A percentile compares a stretch with the other conserved stretches of the same genome.
phyloP scores from a whole-genome alignment of 352 stramenopile genomes.

The Nothophytophthora sp. region DNA sequence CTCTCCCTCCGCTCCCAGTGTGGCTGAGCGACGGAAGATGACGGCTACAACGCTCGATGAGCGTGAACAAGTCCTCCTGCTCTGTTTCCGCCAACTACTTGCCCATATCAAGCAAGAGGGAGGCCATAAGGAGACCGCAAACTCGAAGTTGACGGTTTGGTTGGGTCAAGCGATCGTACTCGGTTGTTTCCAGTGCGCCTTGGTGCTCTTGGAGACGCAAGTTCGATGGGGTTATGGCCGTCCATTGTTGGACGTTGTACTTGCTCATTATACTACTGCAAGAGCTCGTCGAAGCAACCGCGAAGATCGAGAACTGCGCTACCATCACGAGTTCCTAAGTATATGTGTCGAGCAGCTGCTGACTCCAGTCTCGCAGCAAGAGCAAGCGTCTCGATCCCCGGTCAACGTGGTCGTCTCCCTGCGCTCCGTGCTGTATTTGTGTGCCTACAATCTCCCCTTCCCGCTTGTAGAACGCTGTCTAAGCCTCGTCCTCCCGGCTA shows the following conservation, averaged over 20 bases:
- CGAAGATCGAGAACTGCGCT: not conserved
- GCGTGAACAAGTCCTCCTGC: slow-evolving; percentile 3
- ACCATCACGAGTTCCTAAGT: slow-evolving; percentile 18
- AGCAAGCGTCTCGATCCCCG: not conserved
- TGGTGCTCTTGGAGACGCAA: slow-evolving; percentile 22
- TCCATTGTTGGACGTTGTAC: slow-evolving; percentile 27
- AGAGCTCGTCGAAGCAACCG: not conserved
- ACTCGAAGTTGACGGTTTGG: slow-evolving; percentile 13
- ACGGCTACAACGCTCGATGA: not conserved
- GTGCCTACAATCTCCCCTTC: slow-evolving; percentile 28
- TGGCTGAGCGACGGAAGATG: not conserved
- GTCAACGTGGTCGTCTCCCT: not conserved
- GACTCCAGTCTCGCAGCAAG: too few relatives aligned
- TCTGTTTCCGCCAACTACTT: slow-evolving; percentile 14
- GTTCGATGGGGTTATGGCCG: not conserved
- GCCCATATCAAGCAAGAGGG: slow-evolving; percentile 5
- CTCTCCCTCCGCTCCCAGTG: not conserved
- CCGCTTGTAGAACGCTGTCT: slow-evolving; percentile 10
- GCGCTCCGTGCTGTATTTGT: slow-evolving; percentile 24
- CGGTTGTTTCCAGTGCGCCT: slow-evolving; percentile 26
- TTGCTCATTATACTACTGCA: slow-evolving; percentile 13
- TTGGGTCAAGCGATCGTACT: slow-evolving; percentile 11
- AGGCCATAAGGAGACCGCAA: not conserved
- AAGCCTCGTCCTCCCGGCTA: not conserved
- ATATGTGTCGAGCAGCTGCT: slow-evolving; percentile 24